Evolutionary conservation across 441 rosid genomes (phyloP), one percentile per base, ranked within the genome.

Genomic region (Populus trichocarpa): DNA sequence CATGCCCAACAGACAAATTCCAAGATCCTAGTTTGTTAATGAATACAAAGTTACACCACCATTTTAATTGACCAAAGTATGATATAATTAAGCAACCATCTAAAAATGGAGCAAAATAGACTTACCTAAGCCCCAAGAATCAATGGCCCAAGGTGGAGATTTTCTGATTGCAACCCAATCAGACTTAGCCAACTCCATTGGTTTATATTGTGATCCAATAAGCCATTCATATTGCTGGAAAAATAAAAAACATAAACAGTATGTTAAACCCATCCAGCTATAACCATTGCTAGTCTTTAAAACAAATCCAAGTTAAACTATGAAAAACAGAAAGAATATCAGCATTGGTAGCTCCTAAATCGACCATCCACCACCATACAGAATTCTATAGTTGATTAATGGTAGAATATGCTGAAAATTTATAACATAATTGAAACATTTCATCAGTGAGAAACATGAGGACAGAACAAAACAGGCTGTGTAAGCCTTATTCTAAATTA

Each of bases 121-220:
- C 89, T 86, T 84, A 95, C 99, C 99, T 86, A 97, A 89, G 40
- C 99, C 99, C 99, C 99, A 97, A 67, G 99, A 95, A 85, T 97
- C 99, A 83, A 95, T 93, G 79, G 97, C 86, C 99, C 99, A 97
- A 53, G 99, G 93, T 8, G 99, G 98, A 85, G 98, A 97, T 86
- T 95, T 95, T 85, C 99, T 89, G 73, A 97, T 87, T 69, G 93
- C 82, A 80, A 82, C 84, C 99, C 99, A 95, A 77, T 97, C 99
- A 84, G 97, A 93, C 85, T 97, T 97, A 67, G 77, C 89, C 86
- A 93, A 80, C 88, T 97, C 99, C 92, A 89, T 85, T 72, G 99
- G 91, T 82, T 95, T 95, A 90, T 97, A 92, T 76, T 97, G 99
- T 46, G 93, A 32, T 82, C 94, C 99, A 86, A 97, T 88, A 36